phyloP scores from a whole-genome alignment of 352 stramenopile species.

The Globisporangium uncinulatum region DNA sequence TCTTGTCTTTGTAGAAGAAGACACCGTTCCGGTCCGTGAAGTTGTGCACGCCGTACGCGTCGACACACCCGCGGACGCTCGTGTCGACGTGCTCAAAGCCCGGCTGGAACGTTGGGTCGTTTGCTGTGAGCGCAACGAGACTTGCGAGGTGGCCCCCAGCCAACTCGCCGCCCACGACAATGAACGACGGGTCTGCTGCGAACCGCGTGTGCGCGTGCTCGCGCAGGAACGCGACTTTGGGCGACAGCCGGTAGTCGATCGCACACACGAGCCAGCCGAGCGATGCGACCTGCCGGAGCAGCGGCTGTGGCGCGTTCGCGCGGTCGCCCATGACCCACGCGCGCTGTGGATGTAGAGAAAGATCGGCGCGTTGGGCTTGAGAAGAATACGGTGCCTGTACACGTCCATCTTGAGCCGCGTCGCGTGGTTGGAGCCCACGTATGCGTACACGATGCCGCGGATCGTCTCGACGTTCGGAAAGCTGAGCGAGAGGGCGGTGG shows the following conservation, averaged over 20 bases:
- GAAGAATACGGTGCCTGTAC: slow-evolving; percentile 45
- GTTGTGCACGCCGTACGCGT: slow-evolving; percentile 73
- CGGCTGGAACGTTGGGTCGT: slow-evolving; percentile 59
- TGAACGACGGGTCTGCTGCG: slow-evolving; percentile 53
- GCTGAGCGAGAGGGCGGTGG: slow-evolving; percentile 36
- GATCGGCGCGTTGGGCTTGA: slow-evolving; percentile 50
- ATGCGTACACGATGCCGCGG: slow-evolving; percentile 49
- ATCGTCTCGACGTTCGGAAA: slow-evolving; percentile 43
- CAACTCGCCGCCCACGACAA: slow-evolving; percentile 65
- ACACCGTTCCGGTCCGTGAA: slow-evolving; percentile 63
- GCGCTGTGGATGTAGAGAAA: slow-evolving; percentile 72
- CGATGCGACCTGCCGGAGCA: slow-evolving; percentile 54
- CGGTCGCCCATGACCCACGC: slow-evolving; percentile 63
- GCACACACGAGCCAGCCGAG: slow-evolving; percentile 66
- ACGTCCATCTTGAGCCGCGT: slow-evolving; percentile 65
- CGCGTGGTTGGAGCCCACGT: slow-evolving; percentile 57
- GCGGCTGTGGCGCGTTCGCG: slow-evolving; percentile 31
- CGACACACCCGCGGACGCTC: slow-evolving; percentile 63
- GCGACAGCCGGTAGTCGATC: slow-evolving; percentile 73
- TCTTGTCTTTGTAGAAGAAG: slow-evolving; percentile 52
- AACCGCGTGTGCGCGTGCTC: slow-evolving; percentile 34
- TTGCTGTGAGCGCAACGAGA: slow-evolving; percentile 54
- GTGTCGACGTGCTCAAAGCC: slow-evolving; percentile 76
- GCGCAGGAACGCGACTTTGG: slow-evolving; percentile 60
- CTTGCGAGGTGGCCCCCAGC: slow-evolving; percentile 65